These are phyloP conservation scores for Cordyceps farinosa DNA, from an alignment of 2,329 filamentous ascomycete species.

Conservation along the genomic window DNA sequence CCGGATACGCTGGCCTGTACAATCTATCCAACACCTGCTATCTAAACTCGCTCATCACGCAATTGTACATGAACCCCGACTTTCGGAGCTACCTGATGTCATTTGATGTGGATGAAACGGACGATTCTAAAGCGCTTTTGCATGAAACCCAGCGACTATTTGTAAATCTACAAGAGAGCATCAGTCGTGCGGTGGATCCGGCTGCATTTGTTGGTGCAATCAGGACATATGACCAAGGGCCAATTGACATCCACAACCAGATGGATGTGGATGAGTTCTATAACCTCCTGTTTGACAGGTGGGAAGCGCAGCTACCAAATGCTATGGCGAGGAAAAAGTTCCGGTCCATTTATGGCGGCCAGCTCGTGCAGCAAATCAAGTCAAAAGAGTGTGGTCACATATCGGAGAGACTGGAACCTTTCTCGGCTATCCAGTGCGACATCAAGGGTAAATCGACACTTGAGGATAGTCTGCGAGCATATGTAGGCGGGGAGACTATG, in stretches of 20 bases:
- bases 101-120: constrained; percentile 52
- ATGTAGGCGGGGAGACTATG: constrained; percentile 94
- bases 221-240: constrained; percentile 74
- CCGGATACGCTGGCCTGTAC: constrained; percentile 82
- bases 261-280: constrained; percentile 99
- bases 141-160: constrained; percentile 78
- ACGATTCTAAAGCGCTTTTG: constrained; percentile 63
- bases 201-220: constrained; percentile 69
- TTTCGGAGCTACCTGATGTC: constrained; percentile 83
- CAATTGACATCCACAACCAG: constrained; percentile 83
- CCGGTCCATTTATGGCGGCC: constrained; percentile 83
- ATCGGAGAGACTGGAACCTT: constrained; percentile 83
- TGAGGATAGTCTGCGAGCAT: constrained; percentile 86
- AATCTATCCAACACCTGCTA: constrained; percentile 98
- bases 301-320: constrained; percentile 75
- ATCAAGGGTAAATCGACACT: constrained; percentile 87
- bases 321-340: constrained; percentile 67
- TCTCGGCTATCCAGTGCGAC: constrained; percentile 92
- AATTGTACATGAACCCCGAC: constrained; percentile 90
- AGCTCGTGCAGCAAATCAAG: constrained; percentile 90
- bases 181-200: constrained; percentile 70
- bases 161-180: constrained; percentile 78
- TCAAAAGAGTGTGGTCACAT: constrained; percentile 93
- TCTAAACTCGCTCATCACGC: constrained; percentile 88
- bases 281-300: constrained; percentile 85